phyloP scores from a whole-genome alignment of 768 basidiomycete genomes.

The Lenzites betulinus region DNA sequence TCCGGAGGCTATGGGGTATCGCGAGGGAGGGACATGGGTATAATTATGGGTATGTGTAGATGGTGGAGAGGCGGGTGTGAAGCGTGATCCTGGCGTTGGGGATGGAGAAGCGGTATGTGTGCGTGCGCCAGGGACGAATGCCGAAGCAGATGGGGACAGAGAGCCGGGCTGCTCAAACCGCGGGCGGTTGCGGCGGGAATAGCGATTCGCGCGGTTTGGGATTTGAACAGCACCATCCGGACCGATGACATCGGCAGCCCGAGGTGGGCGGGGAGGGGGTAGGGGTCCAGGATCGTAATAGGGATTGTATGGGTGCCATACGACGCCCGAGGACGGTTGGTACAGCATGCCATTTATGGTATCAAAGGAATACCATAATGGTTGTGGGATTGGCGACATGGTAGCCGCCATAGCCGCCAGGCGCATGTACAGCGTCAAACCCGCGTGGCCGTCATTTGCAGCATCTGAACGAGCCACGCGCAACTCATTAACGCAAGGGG shows the following conservation, averaged over 20 bases:
- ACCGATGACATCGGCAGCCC: neutral
- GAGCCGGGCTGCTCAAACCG: conserved; percentile 1
- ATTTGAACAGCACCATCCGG: neutral
- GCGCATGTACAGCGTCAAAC: conserved; percentile 51
- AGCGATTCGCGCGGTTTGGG: conserved; percentile 4
- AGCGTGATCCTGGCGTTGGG: neutral
- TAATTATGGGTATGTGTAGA: neutral
- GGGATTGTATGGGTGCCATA: conserved; percentile 64
- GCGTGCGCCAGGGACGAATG: conserved; percentile 15
- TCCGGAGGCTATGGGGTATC: neutral
- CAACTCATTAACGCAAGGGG: conserved; percentile 9
- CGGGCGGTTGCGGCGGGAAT: conserved; percentile 5
- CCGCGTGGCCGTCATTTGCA: conserved; percentile 70
- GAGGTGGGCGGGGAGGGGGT: conserved; percentile 45
- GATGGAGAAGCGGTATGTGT: conserved; percentile 7
- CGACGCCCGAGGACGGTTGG: conserved; percentile 35
- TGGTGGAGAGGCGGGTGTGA: neutral
- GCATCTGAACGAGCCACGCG: conserved; percentile 50
- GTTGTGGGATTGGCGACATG: conserved; percentile 37
- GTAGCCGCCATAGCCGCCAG: conserved; percentile 46
- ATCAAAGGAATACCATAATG: conserved; percentile 60
- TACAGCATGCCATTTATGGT: conserved; percentile 47
- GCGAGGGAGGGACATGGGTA: neutral
- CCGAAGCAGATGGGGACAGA: conserved; percentile 14
- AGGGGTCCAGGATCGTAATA: conserved; percentile 75